Evolutionary conservation across 305 asterid genomes (phyloP).

Genomic region (Euphrasia arctica): DNA sequence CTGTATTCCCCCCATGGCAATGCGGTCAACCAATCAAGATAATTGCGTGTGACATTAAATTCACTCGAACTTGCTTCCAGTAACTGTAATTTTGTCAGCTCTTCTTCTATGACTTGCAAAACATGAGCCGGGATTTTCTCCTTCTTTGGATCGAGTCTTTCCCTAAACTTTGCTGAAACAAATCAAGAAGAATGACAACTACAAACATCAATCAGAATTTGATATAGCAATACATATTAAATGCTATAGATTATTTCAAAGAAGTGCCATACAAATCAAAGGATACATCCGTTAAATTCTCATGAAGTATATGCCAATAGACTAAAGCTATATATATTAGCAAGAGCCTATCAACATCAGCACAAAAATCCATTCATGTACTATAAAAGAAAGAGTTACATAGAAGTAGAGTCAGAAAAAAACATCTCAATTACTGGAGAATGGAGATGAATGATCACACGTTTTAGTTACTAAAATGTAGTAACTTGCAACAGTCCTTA

Average conservation of each 20-base stretch:
- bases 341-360: conserved; percentile 10
- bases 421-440: neutral
- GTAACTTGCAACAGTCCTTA: too few species aligned
- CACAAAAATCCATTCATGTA: neutral
- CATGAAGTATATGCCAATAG: conserved; percentile 6
- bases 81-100: conserved; percentile 31
- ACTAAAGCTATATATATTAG: neutral
- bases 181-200: conserved; percentile 10
- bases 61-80: conserved; percentile 99
- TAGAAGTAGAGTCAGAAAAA: neutral
- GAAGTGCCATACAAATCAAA: conserved; percentile 15
- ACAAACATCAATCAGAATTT: conserved; percentile 11
- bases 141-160: conserved; percentile 89
- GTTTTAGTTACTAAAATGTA: neutral
- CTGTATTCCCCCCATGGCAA: conserved; percentile 99
- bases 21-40: conserved; percentile 98
- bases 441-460: neutral
- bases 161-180: conserved; percentile 79
- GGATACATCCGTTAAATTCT: neutral
- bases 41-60: conserved; percentile 95
- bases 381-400: neutral
- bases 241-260: conserved; percentile 6
- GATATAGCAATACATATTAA: neutral
- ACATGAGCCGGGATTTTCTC: conserved; percentile 96
- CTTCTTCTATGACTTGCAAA: conserved; percentile 79